Evolutionary conservation across 768 basidiomycete species (phyloP).

Genomic region (Lentinula lateritia): DNA sequence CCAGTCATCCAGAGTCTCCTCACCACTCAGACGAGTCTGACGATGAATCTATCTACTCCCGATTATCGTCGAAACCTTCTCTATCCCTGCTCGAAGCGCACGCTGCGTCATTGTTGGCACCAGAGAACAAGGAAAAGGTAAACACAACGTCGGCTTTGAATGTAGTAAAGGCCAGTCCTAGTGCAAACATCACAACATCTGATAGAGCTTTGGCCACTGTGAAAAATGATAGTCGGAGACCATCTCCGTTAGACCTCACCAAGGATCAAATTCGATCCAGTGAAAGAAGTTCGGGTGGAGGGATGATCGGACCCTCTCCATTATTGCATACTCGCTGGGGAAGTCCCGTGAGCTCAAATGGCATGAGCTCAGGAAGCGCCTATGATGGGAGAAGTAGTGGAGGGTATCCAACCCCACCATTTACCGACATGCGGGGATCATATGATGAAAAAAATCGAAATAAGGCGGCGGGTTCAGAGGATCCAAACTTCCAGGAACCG

Average conservation of each 20-base stretch:
- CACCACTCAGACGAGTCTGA: constrained; percentile 4
- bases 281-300: background rate
- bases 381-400: constrained; percentile 3
- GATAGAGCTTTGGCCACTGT: background rate
- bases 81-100: constrained; percentile 1
- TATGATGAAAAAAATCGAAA: background rate
- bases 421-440: background rate
- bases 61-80: constrained; percentile 1
- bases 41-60: constrained; percentile 4
- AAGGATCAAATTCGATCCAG: background rate
- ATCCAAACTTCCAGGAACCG: background rate
- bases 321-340: constrained; percentile 36
- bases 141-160: constrained; percentile 6
- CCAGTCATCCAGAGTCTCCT: background rate
- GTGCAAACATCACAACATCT: background rate
- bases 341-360: constrained; percentile 23
- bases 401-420: constrained; percentile 6
- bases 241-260: background rate
- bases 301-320: constrained; percentile 19
- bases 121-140: background rate
- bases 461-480: background rate
- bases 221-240: background rate
- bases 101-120: background rate
- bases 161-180: constrained; percentile 1
- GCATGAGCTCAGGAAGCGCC: background rate